Percentiles rank a stretch among this genome's conserved stretches.
These are phyloP conservation scores for Sugiyamaella americana DNA, from an alignment of 805 yeast species.

Conservation along the genomic window DNA sequence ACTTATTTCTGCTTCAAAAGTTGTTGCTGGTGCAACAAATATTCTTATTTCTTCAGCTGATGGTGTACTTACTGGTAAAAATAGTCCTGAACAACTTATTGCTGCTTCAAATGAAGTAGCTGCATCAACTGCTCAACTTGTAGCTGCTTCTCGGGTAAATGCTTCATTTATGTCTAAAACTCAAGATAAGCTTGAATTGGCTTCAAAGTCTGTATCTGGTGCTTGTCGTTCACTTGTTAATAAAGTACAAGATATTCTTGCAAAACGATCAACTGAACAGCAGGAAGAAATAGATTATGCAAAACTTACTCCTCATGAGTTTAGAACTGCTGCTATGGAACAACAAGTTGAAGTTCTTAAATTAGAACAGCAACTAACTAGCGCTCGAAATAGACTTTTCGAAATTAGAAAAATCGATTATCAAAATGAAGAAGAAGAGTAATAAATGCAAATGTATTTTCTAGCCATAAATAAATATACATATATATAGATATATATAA, in stretches of 20 bases:
- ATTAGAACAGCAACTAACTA: constrained; percentile 62
- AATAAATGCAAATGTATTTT: too few species aligned
- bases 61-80: constrained; percentile 60
- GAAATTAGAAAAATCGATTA: constrained; percentile 79
- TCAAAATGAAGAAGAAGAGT: constrained; percentile 57
- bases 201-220: constrained; percentile 61
- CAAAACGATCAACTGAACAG: constrained; percentile 34
- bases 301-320: constrained; percentile 66
- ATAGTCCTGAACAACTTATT: constrained; percentile 73
- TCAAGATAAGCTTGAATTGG: constrained; percentile 64
- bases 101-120: constrained; percentile 91
- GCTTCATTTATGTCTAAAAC: constrained; percentile 70
- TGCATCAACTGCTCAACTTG: constrained; percentile 86
- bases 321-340: constrained; percentile 82
- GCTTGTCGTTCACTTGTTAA: constrained; percentile 70
- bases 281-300: constrained; percentile 55
- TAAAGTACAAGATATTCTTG: constrained; percentile 58
- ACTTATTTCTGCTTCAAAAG: constrained; percentile 78
- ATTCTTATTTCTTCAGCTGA: constrained; percentile 81
- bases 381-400: constrained; percentile 75
- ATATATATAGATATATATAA: too few species aligned
- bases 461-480: too few species aligned
- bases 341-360: constrained; percentile 87
- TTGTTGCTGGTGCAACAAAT: constrained; percentile 79
- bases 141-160: constrained; percentile 84